Percentiles rank a stretch among this genome's conserved stretches.
Conservation (phyloP, 352 stramenopile genomes). For the Globisporangium nunn region DNA sequence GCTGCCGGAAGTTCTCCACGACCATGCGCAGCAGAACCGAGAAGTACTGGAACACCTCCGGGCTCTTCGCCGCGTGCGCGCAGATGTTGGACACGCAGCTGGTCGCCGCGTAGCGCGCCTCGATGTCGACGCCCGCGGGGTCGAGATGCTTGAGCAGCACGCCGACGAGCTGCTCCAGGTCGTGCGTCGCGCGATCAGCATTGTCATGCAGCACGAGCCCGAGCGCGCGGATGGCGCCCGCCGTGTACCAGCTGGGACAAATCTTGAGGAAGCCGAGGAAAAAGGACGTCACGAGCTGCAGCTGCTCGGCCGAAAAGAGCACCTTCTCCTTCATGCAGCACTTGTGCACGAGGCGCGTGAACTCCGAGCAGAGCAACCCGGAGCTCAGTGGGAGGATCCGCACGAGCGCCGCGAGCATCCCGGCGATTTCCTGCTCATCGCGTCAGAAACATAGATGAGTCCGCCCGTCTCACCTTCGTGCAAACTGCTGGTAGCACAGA, state of each 20-base stretch:
- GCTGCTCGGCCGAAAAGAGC: conserved; percentile 44
- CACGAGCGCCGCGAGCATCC: conserved; percentile 46
- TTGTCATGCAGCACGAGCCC: conserved; percentile 75
- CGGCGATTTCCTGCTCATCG: conserved; percentile 38
- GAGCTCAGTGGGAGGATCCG: conserved; percentile 62
- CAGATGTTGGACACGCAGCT: conserved; percentile 81
- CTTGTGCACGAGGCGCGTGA: conserved; percentile 71
- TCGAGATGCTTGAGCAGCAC: conserved; percentile 72
- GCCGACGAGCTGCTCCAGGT: conserved; percentile 63
- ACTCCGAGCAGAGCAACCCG: conserved; percentile 71
- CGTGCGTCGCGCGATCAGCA: conserved; percentile 47
- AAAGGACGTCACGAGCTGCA: conserved; percentile 60
- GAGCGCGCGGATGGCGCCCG: conserved; percentile 58
- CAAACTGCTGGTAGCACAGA: no score
- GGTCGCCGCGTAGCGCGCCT: conserved; percentile 80
- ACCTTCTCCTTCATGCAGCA: conserved; percentile 71
- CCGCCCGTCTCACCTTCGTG: no score
- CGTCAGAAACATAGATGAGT: not conserved
- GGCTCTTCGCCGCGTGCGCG: conserved; percentile 54
- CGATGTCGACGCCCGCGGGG: conserved; percentile 71
- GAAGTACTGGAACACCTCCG: conserved; percentile 66
- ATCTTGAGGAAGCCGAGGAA: conserved; percentile 71
- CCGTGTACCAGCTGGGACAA: conserved; percentile 72
- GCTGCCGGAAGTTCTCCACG: conserved; percentile 82
- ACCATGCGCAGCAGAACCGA: conserved; percentile 70